These are phyloP conservation scores for Anastatica hierochuntica DNA, from an alignment of 345 rosid species.

Conservation along the genomic window DNA sequence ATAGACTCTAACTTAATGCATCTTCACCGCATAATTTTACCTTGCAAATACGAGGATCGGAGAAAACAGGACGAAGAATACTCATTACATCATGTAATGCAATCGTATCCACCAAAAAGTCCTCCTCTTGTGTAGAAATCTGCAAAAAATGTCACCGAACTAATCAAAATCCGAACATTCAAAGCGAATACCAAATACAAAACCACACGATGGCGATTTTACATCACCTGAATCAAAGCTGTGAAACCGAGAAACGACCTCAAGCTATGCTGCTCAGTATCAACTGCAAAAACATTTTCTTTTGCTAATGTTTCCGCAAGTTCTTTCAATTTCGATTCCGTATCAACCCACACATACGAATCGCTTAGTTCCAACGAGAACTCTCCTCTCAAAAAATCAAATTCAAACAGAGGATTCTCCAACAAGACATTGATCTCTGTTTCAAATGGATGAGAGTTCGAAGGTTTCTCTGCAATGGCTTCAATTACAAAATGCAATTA, in stretches of 20 bases:
- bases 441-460: not conserved
- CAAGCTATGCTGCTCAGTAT: slow-evolving; percentile 88
- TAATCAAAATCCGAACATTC: not conserved
- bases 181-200: slow-evolving; percentile 1
- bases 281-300: slow-evolving; percentile 56
- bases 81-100: slow-evolving; percentile 70
- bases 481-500: not conserved
- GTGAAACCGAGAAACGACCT: slow-evolving; percentile 84
- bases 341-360: slow-evolving; percentile 60
- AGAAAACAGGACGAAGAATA: slow-evolving; percentile 57
- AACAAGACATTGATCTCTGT: not conserved
- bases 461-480: not conserved
- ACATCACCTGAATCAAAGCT: slow-evolving; percentile 65
- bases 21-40: slow-evolving; percentile 21
- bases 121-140: slow-evolving; percentile 60
- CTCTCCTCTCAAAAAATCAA: slow-evolving; percentile 21
- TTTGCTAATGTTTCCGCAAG: slow-evolving; percentile 47
- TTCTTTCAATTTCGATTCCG: slow-evolving; percentile 49
- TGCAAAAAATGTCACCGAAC: slow-evolving; percentile 9
- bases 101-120: slow-evolving; percentile 73
- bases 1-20: not conserved
- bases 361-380: slow-evolving; percentile 35
- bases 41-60: slow-evolving; percentile 77
- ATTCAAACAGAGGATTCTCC: slow-evolving; percentile 9
- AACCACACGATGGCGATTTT: not conserved